These are phyloP conservation scores for Gynochthodes officinalis DNA, from an alignment of 257 asterid species.

Conservation along the genomic window DNA sequence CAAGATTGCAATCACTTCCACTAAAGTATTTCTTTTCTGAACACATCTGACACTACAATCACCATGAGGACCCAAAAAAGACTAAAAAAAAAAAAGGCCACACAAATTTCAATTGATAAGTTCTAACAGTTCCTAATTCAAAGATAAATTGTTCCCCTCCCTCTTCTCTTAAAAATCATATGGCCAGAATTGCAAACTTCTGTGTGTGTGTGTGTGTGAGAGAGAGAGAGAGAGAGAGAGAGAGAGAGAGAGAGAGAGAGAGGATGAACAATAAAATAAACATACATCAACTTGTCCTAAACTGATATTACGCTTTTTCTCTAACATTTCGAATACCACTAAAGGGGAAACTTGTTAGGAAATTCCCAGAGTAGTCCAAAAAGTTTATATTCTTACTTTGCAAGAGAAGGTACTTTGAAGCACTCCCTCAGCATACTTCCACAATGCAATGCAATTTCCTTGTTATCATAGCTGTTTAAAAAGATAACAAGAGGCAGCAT, in stretches of 20 bases:
- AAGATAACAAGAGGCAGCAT: slow-evolving; percentile 17
- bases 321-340: not conserved
- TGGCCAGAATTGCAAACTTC: not conserved
- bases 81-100: not conserved
- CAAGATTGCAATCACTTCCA: not conserved
- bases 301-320: not conserved
- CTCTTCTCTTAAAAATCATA: not conserved
- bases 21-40: not conserved
- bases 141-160: not conserved
- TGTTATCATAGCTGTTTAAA: slow-evolving; percentile 82
- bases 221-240: not conserved
- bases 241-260: not conserved
- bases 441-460: slow-evolving; percentile 92
- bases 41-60: not conserved
- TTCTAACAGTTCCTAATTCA: not conserved
- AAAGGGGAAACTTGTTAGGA: not conserved
- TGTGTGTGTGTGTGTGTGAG: too few species aligned
- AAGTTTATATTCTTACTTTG: slow-evolving; percentile 62
- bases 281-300: not conserved
- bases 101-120: not conserved
- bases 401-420: slow-evolving; percentile 80
- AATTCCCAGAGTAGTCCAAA: not conserved
- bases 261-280: not conserved
- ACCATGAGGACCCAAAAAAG: not conserved
- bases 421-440: slow-evolving; percentile 98